Evolutionary conservation across 257 asterid genomes (phyloP), one percentile per base, ranked within the genome.

Genomic region (Cinchona pubescens): DNA sequence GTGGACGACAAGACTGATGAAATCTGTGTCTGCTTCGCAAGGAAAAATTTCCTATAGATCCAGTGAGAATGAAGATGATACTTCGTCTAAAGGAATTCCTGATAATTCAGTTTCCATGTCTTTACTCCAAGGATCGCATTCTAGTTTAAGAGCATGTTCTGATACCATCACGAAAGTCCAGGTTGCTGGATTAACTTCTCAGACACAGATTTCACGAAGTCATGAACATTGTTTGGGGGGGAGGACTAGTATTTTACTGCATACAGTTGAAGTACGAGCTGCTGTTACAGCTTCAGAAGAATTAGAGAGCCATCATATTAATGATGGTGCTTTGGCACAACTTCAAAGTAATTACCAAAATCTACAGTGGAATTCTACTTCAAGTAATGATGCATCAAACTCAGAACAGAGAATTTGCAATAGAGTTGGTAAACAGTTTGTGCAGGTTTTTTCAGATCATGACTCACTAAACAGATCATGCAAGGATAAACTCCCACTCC

Each of bases 91-190:
- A 71, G 79, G 73, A 46, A 55, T 76, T 72, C 37, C 71, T 37
- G 84, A 78, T 79, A 72, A 82, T 65, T 75, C 83, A 64, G 75
- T 67, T 65, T 75, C 72, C n/a, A 29, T 46, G 69, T 64, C 84
- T 12, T 29, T 63, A 51, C 59, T 37, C 72, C 73, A 35, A 69
- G 69, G 68, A 65, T 79, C 87, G 60, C 78, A 79, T 27, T 81
- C 85, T 16, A 42, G 78, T 73, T 67, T 82, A 75, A 80, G 82
- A 82, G 83, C 76, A 69, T 82, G 85, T 78, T 83, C 87, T 51
- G 72, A 76, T 75, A 84, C 79, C 81, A 46, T 69, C 21, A 15
- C 56, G 58, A 71, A 76, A 72, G 74, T 74, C 76, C 84, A 37
- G 67, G 82, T 70, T 69, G 83, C 67, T 79, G 86, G 62, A 64